Conservation (phyloP, 1,284 basidiomycete genomes). For the Cryptococcus amylolentus region DNA sequence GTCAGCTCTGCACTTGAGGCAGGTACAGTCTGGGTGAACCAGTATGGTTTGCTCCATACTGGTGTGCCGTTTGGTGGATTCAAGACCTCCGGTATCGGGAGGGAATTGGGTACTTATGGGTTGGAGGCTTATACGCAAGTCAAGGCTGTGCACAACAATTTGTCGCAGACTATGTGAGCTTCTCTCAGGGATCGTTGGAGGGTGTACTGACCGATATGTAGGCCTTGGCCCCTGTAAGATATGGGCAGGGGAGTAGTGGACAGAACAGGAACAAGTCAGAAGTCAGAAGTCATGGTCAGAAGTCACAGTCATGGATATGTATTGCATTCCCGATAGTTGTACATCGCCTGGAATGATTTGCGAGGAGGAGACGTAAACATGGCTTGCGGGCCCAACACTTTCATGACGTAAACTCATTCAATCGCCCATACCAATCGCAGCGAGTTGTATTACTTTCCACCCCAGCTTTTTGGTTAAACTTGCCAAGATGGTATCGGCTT, state of each 20-base stretch:
- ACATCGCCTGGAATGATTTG: not conserved
- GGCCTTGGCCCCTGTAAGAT: not conserved
- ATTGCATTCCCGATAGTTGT: not conserved
- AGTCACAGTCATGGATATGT: not conserved
- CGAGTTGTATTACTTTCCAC: too few relatives aligned
- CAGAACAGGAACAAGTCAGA: too few relatives aligned
- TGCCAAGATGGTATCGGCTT: too few relatives aligned
- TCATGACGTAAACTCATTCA: too few relatives aligned
- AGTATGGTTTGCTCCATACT: slow-evolving; percentile 63
- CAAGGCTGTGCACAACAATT: slow-evolving; percentile 79
- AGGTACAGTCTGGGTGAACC: slow-evolving; percentile 77
- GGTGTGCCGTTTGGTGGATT: slow-evolving; percentile 81
- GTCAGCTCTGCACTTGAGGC: slow-evolving; percentile 75
- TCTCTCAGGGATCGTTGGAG: not conserved
- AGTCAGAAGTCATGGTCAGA: not conserved
- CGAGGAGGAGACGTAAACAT: too few relatives aligned
- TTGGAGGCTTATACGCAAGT: slow-evolving; percentile 74
- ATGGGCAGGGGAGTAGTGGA: not conserved
- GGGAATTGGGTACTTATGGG: slow-evolving; percentile 81
- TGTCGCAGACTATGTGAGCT: slow-evolving; percentile 6
- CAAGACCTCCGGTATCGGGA: slow-evolving; percentile 72
- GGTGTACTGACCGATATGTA: not conserved
- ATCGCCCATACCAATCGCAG: too few relatives aligned
- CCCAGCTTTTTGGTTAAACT: too few relatives aligned
- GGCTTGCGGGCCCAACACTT: too few relatives aligned